A percentile compares a stretch with the other conserved stretches of the same genome.
Evolutionary conservation across 495 filamentous ascomycete genomes (phyloP).

Genomic region (Trichoderma gamsii): DNA sequence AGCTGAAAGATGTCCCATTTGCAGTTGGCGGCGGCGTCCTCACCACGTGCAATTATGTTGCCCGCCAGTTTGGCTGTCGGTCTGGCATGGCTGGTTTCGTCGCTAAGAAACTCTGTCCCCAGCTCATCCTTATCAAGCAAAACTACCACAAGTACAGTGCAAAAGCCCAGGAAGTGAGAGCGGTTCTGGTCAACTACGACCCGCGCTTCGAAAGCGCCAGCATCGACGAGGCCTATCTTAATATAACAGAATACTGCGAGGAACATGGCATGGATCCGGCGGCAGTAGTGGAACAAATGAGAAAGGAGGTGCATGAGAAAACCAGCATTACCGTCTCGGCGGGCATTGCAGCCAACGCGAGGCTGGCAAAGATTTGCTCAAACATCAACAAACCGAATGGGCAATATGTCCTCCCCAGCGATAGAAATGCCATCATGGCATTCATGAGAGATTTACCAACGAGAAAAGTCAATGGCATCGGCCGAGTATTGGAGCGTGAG

Average conservation of each 20-base stretch:
- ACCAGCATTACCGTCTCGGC: constrained; percentile 87
- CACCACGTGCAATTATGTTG: constrained; percentile 92
- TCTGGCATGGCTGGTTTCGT: constrained; percentile 96
- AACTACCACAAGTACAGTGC: constrained; percentile 89
- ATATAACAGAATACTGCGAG: constrained; percentile 82
- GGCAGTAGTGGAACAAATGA: constrained; percentile 67
- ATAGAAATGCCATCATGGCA: constrained; percentile 64
- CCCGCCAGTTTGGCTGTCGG: constrained; percentile 81
- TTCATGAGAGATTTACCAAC: constrained; percentile 81
- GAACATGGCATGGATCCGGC: constrained; percentile 62
- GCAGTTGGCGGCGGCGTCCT: constrained; percentile 89
- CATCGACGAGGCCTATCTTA: constrained; percentile 94
- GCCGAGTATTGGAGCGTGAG: constrained; percentile 89
- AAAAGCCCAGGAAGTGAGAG: constrained; percentile 84
- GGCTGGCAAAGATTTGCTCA: constrained; percentile 88
- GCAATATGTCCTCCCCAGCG: constrained; percentile 69
- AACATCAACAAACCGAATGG: constrained; percentile 97
- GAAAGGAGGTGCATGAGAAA: constrained; percentile 66
- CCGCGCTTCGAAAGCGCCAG: constrained; percentile 86
- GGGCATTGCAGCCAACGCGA: constrained; percentile 88
- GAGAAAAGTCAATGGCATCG: constrained; percentile 89
- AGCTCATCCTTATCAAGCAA: constrained; percentile 72
- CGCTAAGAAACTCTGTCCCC: constrained; percentile 86
- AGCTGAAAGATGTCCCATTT: constrained; percentile 84
- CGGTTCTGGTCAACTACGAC: constrained; percentile 79